Conservation (phyloP, 352 stramenopile species). For the Blastocystis sp. region DNA sequence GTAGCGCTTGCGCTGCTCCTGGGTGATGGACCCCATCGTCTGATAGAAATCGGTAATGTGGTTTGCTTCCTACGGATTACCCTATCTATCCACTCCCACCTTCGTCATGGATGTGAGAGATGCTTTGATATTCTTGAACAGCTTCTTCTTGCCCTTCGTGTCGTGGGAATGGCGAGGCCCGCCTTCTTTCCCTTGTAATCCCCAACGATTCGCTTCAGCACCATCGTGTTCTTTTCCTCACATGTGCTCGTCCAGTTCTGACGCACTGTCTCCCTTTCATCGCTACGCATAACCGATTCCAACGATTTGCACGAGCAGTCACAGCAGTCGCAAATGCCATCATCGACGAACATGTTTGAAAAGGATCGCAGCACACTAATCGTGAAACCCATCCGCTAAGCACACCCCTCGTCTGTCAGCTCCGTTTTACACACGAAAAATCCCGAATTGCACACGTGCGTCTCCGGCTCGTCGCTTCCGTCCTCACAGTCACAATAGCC, state of each 20-base stretch:
- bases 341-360: constrained; percentile 34
- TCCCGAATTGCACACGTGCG: constrained; percentile 35
- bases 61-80: background rate
- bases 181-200: constrained; percentile 9
- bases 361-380: background rate
- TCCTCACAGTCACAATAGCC: constrained; percentile 57
- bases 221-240: background rate
- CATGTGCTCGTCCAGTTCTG: background rate
- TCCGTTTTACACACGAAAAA: constrained; percentile 25
- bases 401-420: constrained; percentile 20
- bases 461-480: constrained; percentile 37
- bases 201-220: background rate
- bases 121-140: constrained; percentile 6
- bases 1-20: constrained; percentile 37
- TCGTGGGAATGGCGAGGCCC: background rate
- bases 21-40: background rate
- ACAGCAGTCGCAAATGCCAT: constrained; percentile 59
- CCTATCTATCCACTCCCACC: background rate
- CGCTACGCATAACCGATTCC: background rate
- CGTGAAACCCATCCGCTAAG: background rate
- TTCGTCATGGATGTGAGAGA: background rate
- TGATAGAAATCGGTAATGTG: background rate
- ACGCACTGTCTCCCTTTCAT: background rate
- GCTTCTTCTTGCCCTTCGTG: background rate
- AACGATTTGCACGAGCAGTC: constrained; percentile 10